Base-by-base conservation (phyloP, 2,329 filamentous ascomycete genomes). In the Teratosphaeria pseudoeucalypti region DNA sequence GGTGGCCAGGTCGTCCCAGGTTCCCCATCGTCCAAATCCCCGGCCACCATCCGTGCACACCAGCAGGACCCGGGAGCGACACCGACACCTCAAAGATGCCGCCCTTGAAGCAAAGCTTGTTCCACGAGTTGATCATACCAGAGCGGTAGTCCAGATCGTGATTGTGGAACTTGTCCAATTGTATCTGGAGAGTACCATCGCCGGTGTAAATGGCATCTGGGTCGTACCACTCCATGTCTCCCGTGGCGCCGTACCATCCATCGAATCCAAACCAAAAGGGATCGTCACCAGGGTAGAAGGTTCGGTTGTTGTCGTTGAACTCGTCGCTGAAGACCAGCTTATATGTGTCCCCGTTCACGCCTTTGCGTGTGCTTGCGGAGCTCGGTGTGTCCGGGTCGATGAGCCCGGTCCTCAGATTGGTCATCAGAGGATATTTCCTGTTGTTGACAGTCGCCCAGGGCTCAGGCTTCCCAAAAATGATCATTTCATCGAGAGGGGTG, bases 251-350 rank as follows among this genome's bases (percentile, higher is more conserved):
- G 68, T 83, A 83, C 78, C 81, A 82, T 55, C 82, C 71, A 63
- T 83, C 75, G 14, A 77, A 75, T 12, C 77, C 80, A 37, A 72
- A 78, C 73, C 78, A 83, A 67, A 78, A 83, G 1, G 81, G 79
- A 64, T 83, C 81, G 62, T 83, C 81, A n/a, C 80, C 81, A 34
- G 77, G 74, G 62, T 82, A 83, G 64, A 83, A 83, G 0, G 79
- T 81, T 34, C 81, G 72, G 57, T 79, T 79, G 47, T 77, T 69
- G 9, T 75, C 70, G 61, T 82, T 82, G 70, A 83, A 83, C 62
- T 83, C 81, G 60, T 83, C 81, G 60, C 79, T 82, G 65, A 82
- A 83, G 0, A 82, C 79, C 2, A 83, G 66, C 12, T 76, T 73
- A 34, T 80, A 70, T 5, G 74, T 73, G 34, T 78, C 75, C 7